phyloP scores from a whole-genome alignment of 1,139 yeast genomes.

The Candida sojae region DNA sequence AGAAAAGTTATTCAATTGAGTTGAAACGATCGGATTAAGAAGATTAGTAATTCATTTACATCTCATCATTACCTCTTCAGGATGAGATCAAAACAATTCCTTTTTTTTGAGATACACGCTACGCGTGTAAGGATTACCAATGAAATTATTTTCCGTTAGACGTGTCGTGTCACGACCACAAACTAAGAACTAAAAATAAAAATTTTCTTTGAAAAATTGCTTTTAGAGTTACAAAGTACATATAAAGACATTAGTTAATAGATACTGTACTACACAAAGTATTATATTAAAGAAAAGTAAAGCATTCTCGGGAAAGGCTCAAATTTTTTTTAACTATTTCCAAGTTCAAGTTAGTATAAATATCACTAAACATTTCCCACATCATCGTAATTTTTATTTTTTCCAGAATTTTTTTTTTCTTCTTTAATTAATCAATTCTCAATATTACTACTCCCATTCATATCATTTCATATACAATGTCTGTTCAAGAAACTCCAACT shows the following conservation, averaged over 20 bases:
- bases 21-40: not conserved
- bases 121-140: not conserved
- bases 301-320: not conserved
- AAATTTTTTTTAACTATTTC: not conserved
- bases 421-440: not conserved
- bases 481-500: constrained; percentile 49
- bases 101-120: not conserved
- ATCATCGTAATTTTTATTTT: constrained; percentile 1
- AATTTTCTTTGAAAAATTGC: not conserved
- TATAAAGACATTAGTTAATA: not conserved
- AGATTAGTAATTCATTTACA: not conserved
- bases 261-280: not conserved
- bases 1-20: not conserved
- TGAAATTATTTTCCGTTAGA: not conserved
- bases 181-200: not conserved
- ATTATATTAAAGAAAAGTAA: not conserved
- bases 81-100: not conserved
- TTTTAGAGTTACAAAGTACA: not conserved
- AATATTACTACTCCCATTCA: not conserved
- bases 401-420: not conserved
- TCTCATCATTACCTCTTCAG: not conserved
- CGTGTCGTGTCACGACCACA: constrained; percentile 2
- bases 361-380: constrained; percentile 2
- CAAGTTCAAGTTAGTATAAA: constrained; percentile 1
- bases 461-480: constrained; percentile 3